Evolutionary conservation across 225 moss, liverwort and hornwort species (phyloP).

Genomic region (Climacium dendroides): DNA sequence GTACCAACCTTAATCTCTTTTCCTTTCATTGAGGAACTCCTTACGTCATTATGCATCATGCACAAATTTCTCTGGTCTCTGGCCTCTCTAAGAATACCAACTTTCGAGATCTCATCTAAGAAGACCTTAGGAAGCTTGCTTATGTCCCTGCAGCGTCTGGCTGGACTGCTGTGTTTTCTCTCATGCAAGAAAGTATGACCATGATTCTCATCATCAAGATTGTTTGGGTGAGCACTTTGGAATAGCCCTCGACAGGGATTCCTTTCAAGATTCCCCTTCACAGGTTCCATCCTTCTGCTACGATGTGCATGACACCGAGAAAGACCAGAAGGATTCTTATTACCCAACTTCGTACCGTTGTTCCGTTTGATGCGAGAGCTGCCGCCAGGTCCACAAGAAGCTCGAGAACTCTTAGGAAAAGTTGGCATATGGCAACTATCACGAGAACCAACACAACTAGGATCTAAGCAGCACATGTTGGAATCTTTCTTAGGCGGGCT

Average conservation of each 20-base stretch:
- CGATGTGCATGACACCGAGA: not conserved
- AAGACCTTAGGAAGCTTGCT: not conserved
- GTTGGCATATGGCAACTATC: slow-evolving; percentile 18
- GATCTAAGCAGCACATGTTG: slow-evolving; percentile 5
- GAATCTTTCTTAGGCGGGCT: not conserved
- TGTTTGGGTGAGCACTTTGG: not conserved
- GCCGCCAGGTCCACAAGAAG: not conserved
- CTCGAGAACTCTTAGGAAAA: not conserved
- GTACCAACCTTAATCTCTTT: not conserved
- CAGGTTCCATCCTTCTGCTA: not conserved
- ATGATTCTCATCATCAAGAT: not conserved
- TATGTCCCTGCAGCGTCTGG: not conserved
- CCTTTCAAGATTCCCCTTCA: not conserved
- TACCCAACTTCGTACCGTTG: not conserved
- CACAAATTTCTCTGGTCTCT: not conserved
- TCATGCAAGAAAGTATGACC: not conserved
- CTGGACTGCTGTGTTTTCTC: not conserved
- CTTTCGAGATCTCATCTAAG: not conserved
- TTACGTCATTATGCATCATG: not conserved
- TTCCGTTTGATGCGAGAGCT: not conserved
- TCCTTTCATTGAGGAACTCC: not conserved
- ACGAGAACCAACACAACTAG: not conserved
- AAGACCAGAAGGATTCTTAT: slow-evolving; percentile 1
- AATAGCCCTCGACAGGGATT: not conserved
- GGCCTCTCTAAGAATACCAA: not conserved